Evolutionary conservation across 176 grass and related monocot genomes (phyloP).

Genomic region (Hyparrhenia diplandra): DNA sequence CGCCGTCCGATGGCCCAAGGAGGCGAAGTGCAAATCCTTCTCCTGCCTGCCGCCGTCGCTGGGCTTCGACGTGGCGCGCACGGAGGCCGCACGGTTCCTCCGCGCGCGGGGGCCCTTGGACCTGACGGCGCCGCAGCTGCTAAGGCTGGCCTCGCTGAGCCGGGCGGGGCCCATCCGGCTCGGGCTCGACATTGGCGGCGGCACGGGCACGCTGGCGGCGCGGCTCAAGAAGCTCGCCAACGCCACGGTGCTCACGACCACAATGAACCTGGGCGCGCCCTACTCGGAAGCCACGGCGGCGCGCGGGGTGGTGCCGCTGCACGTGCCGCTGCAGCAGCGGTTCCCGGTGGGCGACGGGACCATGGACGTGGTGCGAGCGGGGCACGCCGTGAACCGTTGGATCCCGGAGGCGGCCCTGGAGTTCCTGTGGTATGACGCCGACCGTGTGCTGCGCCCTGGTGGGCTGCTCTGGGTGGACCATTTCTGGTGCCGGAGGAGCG

Average conservation of each 20-base stretch:
- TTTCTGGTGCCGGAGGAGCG: conserved; percentile 70
- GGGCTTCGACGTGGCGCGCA: conserved; percentile 52
- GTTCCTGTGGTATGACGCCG: conserved; percentile 91
- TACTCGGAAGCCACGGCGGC: conserved; percentile 81
- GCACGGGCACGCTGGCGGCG: conserved; percentile 68
- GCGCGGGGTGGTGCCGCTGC: conserved; percentile 68
- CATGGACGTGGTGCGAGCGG: conserved; percentile 79
- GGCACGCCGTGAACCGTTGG: conserved; percentile 95
- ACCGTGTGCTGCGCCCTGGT: conserved; percentile 68
- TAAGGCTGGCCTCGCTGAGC: conserved; percentile 60
- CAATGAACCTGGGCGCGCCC: conserved; percentile 75
- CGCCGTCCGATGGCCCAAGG: conserved; percentile 56
- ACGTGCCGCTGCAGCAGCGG: conserved; percentile 85
- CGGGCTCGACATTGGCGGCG: conserved; percentile 78
- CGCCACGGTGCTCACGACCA: conserved; percentile 77
- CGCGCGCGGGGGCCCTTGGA: conserved; percentile 47
- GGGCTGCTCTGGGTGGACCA: conserved; percentile 89
- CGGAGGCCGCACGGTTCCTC: conserved; percentile 57
- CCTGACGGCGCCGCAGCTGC: conserved; percentile 79
- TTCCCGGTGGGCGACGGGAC: conserved; percentile 71
- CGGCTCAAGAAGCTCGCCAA: conserved; percentile 68
- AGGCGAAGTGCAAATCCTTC: conserved; percentile 44
- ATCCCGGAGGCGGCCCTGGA: conserved; percentile 72
- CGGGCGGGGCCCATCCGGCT: conserved; percentile 75
- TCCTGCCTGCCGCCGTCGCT: conserved; percentile 48